phyloP scores from a whole-genome alignment of 2,329 filamentous ascomycete genomes.

The Aspergillus intermedius region DNA sequence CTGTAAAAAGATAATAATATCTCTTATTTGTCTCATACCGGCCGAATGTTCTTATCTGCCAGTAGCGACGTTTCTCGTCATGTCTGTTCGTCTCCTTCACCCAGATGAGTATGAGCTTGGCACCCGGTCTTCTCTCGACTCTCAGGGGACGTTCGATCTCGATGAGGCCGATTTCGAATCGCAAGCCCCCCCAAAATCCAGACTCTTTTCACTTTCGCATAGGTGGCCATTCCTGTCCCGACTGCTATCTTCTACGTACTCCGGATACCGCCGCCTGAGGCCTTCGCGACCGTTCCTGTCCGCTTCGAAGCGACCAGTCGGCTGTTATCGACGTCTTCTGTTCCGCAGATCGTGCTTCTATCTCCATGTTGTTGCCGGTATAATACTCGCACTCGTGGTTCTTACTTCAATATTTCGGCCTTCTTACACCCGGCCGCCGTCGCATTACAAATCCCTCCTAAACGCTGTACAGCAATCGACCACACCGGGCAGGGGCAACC shows the following conservation, averaged over 20 bases:
- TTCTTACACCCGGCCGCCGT: conserved; percentile 50
- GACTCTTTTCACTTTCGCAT: conserved; percentile 13
- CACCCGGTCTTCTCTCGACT: conserved; percentile 34
- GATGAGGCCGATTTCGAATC: conserved; percentile 39
- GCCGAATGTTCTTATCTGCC: conserved; percentile 4
- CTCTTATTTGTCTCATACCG: neutral
- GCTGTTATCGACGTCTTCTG: conserved; percentile 22
- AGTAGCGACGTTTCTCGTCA: conserved; percentile 16
- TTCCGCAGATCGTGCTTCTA: conserved; percentile 27
- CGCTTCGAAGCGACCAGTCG: conserved; percentile 14
- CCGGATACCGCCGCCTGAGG: conserved; percentile 26
- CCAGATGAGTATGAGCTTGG: conserved; percentile 38
- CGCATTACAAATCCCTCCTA: conserved; percentile 44
- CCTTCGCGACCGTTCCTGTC: conserved; percentile 19
- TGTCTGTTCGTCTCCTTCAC: conserved; percentile 34
- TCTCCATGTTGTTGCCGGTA: conserved; percentile 19
- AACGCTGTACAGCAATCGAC: conserved; percentile 24
- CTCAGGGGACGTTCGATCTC: conserved; percentile 35
- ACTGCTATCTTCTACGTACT: conserved; percentile 21
- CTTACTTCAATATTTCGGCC: conserved; percentile 46
- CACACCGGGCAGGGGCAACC: conserved; percentile 43
- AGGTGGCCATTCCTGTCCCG: conserved; percentile 21
- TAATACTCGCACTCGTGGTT: conserved; percentile 31
- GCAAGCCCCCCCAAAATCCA: conserved; percentile 23
- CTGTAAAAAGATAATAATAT: no score